phyloP scores from a whole-genome alignment of 139 green algal genomes.

The Klebsormidium nitens region DNA sequence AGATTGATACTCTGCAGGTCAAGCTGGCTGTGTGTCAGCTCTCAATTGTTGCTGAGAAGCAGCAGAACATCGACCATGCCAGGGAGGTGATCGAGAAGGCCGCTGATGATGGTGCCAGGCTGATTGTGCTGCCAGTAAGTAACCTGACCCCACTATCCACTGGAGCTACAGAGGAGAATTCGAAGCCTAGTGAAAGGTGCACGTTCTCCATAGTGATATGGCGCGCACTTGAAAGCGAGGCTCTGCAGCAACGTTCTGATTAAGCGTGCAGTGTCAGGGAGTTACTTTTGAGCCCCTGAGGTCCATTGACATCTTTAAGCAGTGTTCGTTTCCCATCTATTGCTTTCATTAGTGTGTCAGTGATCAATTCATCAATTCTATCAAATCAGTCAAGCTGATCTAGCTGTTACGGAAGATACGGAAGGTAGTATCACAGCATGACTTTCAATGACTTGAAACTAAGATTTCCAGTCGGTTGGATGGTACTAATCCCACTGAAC shows the following conservation, averaged over 20 bases:
- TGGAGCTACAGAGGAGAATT: no score
- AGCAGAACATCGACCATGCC: conserved; percentile 71
- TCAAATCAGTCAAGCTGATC: neutral
- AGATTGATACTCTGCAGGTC: conserved; percentile 35
- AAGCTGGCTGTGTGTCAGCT: conserved; percentile 93
- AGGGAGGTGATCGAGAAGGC: conserved; percentile 55
- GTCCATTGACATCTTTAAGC: no score
- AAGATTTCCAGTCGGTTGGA: neutral
- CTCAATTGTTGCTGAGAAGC: conserved; percentile 67
- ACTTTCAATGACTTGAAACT: neutral
- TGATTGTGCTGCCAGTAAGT: conserved; percentile 83
- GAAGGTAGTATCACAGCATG: neutral
- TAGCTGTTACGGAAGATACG: neutral
- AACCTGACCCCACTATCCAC: neutral
- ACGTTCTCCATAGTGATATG: no score
- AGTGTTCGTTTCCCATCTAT: neutral
- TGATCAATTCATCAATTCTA: neutral
- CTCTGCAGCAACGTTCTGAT: no score
- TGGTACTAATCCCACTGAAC: neutral
- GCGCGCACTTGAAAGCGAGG: no score
- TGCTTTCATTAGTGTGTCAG: neutral
- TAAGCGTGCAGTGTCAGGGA: no score
- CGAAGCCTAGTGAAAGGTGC: no score
- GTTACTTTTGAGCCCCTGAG: no score
- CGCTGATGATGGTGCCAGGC: conserved; percentile 28